Evolutionary conservation across 2,329 filamentous ascomycete species (phyloP).

Genomic region (Talaromyces pinophilus): DNA sequence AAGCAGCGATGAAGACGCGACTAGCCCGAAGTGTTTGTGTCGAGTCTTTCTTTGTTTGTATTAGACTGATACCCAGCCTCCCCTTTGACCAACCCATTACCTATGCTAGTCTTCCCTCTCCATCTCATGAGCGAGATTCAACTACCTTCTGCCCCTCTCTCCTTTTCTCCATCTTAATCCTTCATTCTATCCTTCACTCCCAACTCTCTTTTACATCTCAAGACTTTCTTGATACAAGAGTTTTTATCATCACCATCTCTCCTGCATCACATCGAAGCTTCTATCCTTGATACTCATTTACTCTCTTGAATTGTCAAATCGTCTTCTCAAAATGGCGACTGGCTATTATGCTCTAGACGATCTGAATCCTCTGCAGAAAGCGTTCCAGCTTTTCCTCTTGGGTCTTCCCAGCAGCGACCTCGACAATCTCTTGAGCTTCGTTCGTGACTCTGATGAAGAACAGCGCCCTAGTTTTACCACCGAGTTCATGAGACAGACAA

Average conservation of each 20-base stretch:
- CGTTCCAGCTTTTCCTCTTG: constrained; percentile 32
- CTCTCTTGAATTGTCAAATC: not conserved
- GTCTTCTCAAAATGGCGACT: constrained; percentile 10
- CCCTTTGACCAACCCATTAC: constrained; percentile 12
- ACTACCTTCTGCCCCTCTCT: constrained; percentile 11
- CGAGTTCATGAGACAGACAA: constrained; percentile 15
- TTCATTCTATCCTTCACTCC: not conserved
- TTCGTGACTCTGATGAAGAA: constrained; percentile 20
- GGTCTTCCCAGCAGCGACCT: constrained; percentile 31
- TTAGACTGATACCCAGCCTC: constrained; percentile 18
- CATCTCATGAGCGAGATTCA: not conserved
- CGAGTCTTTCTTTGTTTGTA: constrained; percentile 19
- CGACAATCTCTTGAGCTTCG: constrained; percentile 27
- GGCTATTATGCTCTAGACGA: not conserved
- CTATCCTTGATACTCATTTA: not conserved
- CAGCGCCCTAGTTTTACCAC: constrained; percentile 20
- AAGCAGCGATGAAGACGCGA: not conserved
- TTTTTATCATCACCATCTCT: not conserved
- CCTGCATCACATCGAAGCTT: not conserved
- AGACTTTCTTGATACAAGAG: constrained; percentile 1
- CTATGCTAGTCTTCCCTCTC: constrained; percentile 1
- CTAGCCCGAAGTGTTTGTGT: constrained; percentile 13
- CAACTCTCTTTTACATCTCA: constrained; percentile 10
- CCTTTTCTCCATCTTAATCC: constrained; percentile 9
- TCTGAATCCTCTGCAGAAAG: constrained; percentile 28